Evolutionary conservation across 1,139 yeast genomes (phyloP).

Genomic region (Suhomyces atakaporum): DNA sequence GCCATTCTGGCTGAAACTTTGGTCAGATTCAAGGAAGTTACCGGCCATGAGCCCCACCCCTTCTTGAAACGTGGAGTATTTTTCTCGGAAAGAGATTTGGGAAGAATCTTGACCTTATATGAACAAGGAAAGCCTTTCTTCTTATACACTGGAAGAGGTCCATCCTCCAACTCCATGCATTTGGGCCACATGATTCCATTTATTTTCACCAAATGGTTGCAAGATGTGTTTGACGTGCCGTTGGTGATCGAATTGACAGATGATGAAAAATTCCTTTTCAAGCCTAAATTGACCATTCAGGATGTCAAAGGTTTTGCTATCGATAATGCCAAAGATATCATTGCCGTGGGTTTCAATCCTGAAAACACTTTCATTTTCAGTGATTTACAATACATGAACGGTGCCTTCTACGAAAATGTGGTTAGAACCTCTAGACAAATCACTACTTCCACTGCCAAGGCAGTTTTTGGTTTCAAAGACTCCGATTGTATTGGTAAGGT

Average conservation of each 20-base stretch:
- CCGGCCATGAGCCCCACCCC: conserved; percentile 94
- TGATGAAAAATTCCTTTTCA: conserved; percentile 95
- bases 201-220: conserved; percentile 95
- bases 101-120: conserved; percentile 76
- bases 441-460: conserved; percentile 92
- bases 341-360: conserved; percentile 92
- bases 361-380: conserved; percentile 94
- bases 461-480: conserved; percentile 97
- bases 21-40: conserved; percentile 71
- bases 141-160: conserved; percentile 97
- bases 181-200: conserved; percentile 98
- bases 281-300: conserved; percentile 82
- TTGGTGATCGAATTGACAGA: conserved; percentile 93
- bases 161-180: conserved; percentile 93
- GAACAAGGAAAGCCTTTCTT: conserved; percentile 96
- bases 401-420: conserved; percentile 91
- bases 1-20: conserved; percentile 70
- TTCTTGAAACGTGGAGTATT: conserved; percentile 89
- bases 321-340: conserved; percentile 89
- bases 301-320: conserved; percentile 80
- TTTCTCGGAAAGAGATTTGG: conserved; percentile 89
- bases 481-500: conserved; percentile 92
- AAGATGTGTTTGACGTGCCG: conserved; percentile 97
- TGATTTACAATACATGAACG: conserved; percentile 90
- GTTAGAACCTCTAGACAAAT: conserved; percentile 94